Conservation (phyloP, 1,284 basidiomycete genomes). For the Pyrrhoderma lamaoense region DNA sequence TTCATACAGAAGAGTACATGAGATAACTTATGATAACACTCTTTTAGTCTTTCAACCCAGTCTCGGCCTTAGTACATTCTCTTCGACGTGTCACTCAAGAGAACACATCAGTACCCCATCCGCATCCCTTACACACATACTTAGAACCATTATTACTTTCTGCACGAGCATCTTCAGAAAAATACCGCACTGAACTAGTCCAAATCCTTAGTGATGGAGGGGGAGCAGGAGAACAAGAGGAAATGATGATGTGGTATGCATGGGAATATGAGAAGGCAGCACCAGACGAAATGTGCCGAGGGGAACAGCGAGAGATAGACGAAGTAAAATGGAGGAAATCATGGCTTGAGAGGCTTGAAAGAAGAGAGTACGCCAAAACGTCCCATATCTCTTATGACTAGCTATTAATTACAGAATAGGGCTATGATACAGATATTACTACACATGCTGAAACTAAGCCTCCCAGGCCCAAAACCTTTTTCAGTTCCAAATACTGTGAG, state of each 20-base stretch:
- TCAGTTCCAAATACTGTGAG: constrained; percentile 13
- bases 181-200: constrained; percentile 56
- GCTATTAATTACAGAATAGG: constrained; percentile 30
- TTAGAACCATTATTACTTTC: constrained; percentile 56
- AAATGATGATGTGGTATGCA: constrained; percentile 67
- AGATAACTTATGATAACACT: background rate
- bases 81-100: constrained; percentile 38
- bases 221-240: constrained; percentile 54
- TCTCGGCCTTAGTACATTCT: constrained; percentile 46
- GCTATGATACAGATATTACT: constrained; percentile 67
- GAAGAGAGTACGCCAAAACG: constrained; percentile 51
- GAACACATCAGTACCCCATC: constrained; percentile 24
- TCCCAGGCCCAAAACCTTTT: constrained; percentile 39
- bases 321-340: constrained; percentile 40
- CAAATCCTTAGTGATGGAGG: constrained; percentile 49
- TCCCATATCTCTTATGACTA: background rate
- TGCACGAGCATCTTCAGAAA: constrained; percentile 43
- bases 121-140: constrained; percentile 49
- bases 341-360: constrained; percentile 61
- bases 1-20: background rate
- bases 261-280: constrained; percentile 47
- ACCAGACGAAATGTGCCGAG: background rate
- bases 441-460: constrained; percentile 53
- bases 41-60: constrained; percentile 59
- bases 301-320: constrained; percentile 24